These are phyloP conservation scores for Lactarius evosmus DNA, from an alignment of 768 basidiomycete species.

Conservation along the genomic window DNA sequence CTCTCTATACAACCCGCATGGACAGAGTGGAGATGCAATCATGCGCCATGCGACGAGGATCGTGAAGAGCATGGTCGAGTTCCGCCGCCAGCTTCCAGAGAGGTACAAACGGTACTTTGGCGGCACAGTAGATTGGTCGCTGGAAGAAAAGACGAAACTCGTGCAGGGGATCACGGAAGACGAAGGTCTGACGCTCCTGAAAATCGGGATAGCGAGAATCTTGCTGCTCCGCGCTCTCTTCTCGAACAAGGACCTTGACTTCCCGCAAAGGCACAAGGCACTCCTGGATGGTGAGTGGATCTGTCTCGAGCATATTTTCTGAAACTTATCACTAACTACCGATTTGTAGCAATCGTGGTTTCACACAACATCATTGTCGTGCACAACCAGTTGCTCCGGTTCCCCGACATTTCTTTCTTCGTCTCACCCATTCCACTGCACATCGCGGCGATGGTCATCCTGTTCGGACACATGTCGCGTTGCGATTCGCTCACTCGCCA, in stretches of 20 bases:
- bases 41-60: constrained; percentile 78
- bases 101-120: constrained; percentile 70
- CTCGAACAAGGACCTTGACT: constrained; percentile 67
- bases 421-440: constrained; percentile 86
- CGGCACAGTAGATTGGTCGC: constrained; percentile 73
- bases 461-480: constrained; percentile 81
- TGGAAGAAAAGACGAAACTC: constrained; percentile 61
- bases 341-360: constrained; percentile 64
- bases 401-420: constrained; percentile 85
- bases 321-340: constrained; percentile 7
- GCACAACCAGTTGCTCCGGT: constrained; percentile 78
- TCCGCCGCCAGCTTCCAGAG: constrained; percentile 65
- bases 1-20: constrained; percentile 76
- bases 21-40: constrained; percentile 62
- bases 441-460: constrained; percentile 88
- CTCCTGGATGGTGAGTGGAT: constrained; percentile 67
- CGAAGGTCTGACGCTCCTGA: constrained; percentile 77
- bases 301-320: neutral
- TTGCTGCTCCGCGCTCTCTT: constrained; percentile 76
- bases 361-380: constrained; percentile 86
- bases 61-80: constrained; percentile 71
- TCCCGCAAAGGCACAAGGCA: constrained; percentile 62
- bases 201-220: constrained; percentile 78
- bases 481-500: constrained; percentile 62
- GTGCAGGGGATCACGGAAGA: constrained; percentile 76